These are phyloP conservation scores for Suillus alpinus DNA, from an alignment of 768 basidiomycete species.

Conservation along the genomic window DNA sequence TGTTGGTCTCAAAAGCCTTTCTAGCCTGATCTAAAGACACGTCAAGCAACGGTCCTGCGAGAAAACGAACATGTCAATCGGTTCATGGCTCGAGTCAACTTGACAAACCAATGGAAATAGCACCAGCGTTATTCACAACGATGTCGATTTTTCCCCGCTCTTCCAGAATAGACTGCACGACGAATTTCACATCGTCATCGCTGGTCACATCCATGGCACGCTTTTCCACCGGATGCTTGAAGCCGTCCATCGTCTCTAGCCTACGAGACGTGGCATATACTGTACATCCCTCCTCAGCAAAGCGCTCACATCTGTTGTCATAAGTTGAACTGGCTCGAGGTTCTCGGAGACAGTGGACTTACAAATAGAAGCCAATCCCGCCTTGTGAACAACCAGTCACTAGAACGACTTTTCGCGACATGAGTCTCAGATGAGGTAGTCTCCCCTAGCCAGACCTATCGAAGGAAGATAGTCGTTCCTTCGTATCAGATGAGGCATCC, in stretches of 20 bases:
- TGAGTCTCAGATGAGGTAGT: neutral
- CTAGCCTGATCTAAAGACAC: slow-evolving; percentile 51
- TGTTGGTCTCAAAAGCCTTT: slow-evolving; percentile 62
- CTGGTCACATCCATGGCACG: slow-evolving; percentile 61
- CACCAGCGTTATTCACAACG: slow-evolving; percentile 78
- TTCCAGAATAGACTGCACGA: slow-evolving; percentile 48
- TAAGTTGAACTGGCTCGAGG: too few relatives aligned
- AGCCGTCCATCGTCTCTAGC: slow-evolving; percentile 56
- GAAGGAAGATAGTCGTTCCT: too few relatives aligned
- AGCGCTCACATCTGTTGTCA: slow-evolving; percentile 57
- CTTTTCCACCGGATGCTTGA: slow-evolving; percentile 46
- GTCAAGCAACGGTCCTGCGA: slow-evolving; percentile 47
- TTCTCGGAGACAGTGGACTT: slow-evolving; percentile 11
- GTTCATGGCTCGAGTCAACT: neutral
- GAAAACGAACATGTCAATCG: neutral
- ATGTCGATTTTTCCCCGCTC: slow-evolving; percentile 66
- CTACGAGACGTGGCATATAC: slow-evolving; percentile 76
- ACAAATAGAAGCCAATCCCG: slow-evolving; percentile 72
- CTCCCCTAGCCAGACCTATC: too few relatives aligned
- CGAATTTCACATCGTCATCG: slow-evolving; percentile 51
- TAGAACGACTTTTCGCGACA: slow-evolving; percentile 45
- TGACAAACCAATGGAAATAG: slow-evolving; percentile 40
- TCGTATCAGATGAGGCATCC: too few relatives aligned
- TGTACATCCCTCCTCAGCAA: slow-evolving; percentile 59
- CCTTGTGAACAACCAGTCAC: slow-evolving; percentile 75